phyloP scores from a whole-genome alignment of 768 basidiomycete species.

The Nevesoporus exiguus region DNA sequence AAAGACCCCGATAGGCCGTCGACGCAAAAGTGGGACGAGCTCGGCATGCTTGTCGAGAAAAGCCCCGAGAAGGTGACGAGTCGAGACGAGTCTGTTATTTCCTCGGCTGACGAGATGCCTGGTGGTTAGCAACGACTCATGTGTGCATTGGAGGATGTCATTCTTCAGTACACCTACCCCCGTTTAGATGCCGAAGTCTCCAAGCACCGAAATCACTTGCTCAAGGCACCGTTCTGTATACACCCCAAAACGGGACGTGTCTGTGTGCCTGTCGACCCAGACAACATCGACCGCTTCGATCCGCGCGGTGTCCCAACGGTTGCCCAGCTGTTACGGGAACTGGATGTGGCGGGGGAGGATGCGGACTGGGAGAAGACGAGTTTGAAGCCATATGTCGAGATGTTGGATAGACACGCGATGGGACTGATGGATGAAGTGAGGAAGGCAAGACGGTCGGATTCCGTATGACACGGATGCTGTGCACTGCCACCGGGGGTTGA shows the following conservation, averaged over 20 bases:
- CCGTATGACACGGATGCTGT: no score
- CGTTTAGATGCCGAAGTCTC: conserved; percentile 96
- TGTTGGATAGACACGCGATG: conserved; percentile 72
- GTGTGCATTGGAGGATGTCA: conserved; percentile 73
- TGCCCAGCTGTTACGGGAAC: conserved; percentile 72
- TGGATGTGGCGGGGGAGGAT: conserved; percentile 54
- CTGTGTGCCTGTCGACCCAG: conserved; percentile 89
- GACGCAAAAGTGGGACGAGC: conserved; percentile 68
- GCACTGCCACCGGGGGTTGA: no score
- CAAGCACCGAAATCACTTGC: conserved; percentile 94
- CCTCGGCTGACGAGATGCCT: neutral
- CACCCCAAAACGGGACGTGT: conserved; percentile 96
- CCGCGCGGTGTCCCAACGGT: conserved; percentile 87
- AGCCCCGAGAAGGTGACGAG: conserved; percentile 29
- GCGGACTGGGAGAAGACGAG: conserved; percentile 88
- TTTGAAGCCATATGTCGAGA: conserved; percentile 83
- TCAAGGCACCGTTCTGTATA: conserved; percentile 96
- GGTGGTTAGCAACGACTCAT: conserved; percentile 21
- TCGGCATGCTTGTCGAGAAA: conserved; percentile 36
- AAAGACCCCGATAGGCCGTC: conserved; percentile 52
- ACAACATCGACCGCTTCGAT: conserved; percentile 72
- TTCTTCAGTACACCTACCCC: conserved; percentile 93
- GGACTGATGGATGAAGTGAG: conserved; percentile 31
- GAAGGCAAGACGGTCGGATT: conserved; percentile 15
- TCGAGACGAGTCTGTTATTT: neutral